phyloP scores from a whole-genome alignment of 139 green algal species.

The Chlorella sp. region DNA sequence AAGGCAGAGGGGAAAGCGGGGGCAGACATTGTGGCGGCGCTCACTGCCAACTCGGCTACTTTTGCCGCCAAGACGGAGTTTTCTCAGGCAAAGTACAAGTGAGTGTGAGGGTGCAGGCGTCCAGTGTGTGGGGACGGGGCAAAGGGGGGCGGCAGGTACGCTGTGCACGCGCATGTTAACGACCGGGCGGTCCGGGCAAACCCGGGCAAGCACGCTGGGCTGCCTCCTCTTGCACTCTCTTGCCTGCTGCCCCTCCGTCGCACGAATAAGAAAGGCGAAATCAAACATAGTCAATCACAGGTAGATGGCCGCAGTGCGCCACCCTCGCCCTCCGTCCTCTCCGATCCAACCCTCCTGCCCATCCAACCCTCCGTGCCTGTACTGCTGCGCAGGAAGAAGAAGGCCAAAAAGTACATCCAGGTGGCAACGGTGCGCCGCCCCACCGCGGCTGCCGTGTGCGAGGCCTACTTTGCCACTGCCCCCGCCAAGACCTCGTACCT shows the following conservation, averaged over 20 bases:
- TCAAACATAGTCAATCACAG: too few species aligned
- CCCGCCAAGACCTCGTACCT: conserved; percentile 69
- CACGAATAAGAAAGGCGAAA: neutral
- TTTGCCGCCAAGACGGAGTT: conserved; percentile 88
- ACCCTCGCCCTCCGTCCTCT: too few species aligned
- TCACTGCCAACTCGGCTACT: conserved; percentile 76
- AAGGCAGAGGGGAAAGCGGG: conserved; percentile 49
- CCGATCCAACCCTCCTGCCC: neutral
- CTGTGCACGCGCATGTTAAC: neutral
- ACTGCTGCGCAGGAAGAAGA: conserved; percentile 52
- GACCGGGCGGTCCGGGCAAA: too few species aligned
- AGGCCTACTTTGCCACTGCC: conserved; percentile 61
- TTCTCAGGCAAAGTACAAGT: conserved; percentile 88
- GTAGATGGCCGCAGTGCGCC: too few species aligned
- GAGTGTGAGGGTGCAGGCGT: neutral
- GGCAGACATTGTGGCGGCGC: conserved; percentile 77
- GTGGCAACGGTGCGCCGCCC: conserved; percentile 56
- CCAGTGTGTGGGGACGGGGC: too few species aligned
- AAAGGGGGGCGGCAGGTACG: neutral
- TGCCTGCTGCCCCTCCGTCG: neutral
- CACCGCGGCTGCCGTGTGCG: conserved; percentile 63
- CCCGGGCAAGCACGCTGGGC: too few species aligned
- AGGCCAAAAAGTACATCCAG: conserved; percentile 68
- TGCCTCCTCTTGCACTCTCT: neutral
- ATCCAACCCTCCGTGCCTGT: neutral